Evolutionary conservation across 2,329 filamentous ascomycete genomes (phyloP).

Genomic region (Colletotrichum coccodes): DNA sequence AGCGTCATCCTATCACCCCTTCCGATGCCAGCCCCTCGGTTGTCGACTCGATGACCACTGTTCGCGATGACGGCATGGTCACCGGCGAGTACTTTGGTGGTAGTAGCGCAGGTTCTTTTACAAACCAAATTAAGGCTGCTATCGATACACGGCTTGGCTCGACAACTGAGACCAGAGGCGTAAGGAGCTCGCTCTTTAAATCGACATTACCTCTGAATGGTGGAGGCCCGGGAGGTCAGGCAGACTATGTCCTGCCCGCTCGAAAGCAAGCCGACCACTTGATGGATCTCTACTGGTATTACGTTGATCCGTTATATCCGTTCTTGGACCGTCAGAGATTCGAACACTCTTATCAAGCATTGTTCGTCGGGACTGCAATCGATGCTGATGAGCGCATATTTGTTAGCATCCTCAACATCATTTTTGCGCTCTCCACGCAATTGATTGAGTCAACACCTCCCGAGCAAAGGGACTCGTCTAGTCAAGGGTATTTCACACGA

Average conservation of each 20-base stretch:
- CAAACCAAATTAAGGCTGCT: slow-evolving; percentile 55
- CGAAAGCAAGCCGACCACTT: slow-evolving; percentile 55
- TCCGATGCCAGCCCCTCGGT: slow-evolving; percentile 42
- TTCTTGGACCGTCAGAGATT: slow-evolving; percentile 52
- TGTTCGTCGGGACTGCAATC: slow-evolving; percentile 50
- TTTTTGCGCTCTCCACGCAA: slow-evolving; percentile 57
- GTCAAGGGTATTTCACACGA: slow-evolving; percentile 52
- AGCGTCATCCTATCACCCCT: slow-evolving; percentile 17
- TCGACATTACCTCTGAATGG: slow-evolving; percentile 31
- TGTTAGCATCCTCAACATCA: slow-evolving; percentile 55
- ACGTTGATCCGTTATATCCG: slow-evolving; percentile 57
- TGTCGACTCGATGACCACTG: slow-evolving; percentile 56
- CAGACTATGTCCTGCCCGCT: slow-evolving; percentile 53
- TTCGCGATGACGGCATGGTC: slow-evolving; percentile 51
- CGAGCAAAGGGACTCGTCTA: slow-evolving; percentile 51
- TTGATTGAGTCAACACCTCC: slow-evolving; percentile 51
- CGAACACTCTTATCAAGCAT: slow-evolving; percentile 48
- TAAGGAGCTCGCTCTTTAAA: slow-evolving; percentile 29
- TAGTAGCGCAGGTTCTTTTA: slow-evolving; percentile 58
- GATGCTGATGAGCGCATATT: slow-evolving; percentile 52
- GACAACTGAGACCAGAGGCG: background rate
- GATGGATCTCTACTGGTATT: slow-evolving; percentile 57
- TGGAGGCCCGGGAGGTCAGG: background rate
- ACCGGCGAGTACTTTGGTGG: slow-evolving; percentile 57
- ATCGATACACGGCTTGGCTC: slow-evolving; percentile 45